Base-by-base conservation (phyloP, 1,284 basidiomycete species). In the Cryptococcus sp. region DNA sequence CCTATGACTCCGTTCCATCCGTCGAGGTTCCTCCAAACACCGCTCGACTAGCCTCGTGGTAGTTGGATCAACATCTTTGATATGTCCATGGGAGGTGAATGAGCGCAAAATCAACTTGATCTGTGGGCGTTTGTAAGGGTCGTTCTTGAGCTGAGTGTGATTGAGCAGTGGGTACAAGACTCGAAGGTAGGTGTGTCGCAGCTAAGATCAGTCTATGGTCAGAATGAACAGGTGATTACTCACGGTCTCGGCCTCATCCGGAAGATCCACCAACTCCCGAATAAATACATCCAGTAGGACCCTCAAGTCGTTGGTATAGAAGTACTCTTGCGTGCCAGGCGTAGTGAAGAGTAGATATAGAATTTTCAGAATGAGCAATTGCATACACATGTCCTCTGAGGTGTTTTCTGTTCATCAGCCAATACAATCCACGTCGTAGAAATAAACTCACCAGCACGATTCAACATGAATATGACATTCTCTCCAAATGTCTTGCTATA, bases 391-490 rank as follows among this genome's bases (percentile, higher is more conserved):
- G 61, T 93, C 94, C 64, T 98, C 93, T 2, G 88, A 78, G 1
- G 86, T 87, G 45, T 85, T 82, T 65, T 86, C 89, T 88, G 54
- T 4, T 2, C 4, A 44, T 46, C 25, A 50, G 45, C 39, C 18
- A 44, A 14, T 24, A 19, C 4, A 10, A 32, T 28, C 31, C 1
- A 34, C 32, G 16, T 34, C 11, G 9, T 43, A 11, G 43, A n/a
- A 24, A 25, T 13, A 32, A 4, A 81, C 87, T 66, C 66, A 91
- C 90, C 80, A 43, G 92, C 88, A 54, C 94, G 85, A 67, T 99
- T 98, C 40, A 99, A 79, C 87, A 98, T 98, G 73, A 97, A 99
- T 57, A 98, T 97, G 79, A 98, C 83, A 67, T 98, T 98, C 76
- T 94, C 92, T 14, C 92, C 92, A 72, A 98, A 97, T 0, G 94